phyloP scores from a whole-genome alignment of 1,284 basidiomycete species.

The Schizopora paradoxa region DNA sequence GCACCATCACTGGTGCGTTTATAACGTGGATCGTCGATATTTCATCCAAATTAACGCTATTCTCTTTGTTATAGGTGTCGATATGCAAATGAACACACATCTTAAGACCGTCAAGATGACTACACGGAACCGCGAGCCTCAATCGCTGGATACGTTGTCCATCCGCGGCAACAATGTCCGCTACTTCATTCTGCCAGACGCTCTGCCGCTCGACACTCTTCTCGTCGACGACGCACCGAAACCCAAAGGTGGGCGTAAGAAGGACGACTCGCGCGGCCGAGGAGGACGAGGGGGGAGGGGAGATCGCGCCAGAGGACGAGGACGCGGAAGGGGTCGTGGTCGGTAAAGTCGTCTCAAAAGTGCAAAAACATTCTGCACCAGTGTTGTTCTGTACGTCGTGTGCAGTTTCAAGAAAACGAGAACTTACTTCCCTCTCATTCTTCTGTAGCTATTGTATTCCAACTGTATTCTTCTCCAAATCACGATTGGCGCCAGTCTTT shows the following conservation, averaged over 20 bases:
- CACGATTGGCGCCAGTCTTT: no score
- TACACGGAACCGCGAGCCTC: conserved; percentile 78
- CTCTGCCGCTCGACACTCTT: conserved; percentile 91
- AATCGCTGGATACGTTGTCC: conserved; percentile 80
- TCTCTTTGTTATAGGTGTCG: conserved; percentile 58
- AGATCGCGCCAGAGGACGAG: conserved; percentile 42
- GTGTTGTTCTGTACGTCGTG: no score
- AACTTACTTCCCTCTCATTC: no score
- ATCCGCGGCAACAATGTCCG: conserved; percentile 93
- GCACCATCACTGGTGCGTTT: conserved; percentile 82
- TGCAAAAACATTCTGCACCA: no score
- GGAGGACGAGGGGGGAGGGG: conserved; percentile 48
- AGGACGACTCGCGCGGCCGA: conserved; percentile 64
- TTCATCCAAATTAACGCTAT: conserved; percentile 5
- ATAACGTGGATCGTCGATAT: conserved; percentile 5
- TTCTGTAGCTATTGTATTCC: no score
- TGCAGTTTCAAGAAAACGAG: no score
- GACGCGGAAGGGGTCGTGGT: conserved; percentile 45
- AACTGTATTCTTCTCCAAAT: no score
- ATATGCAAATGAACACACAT: conserved; percentile 98
- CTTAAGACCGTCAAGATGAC: conserved; percentile 98
- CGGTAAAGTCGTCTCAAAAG: no score
- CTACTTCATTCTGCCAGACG: conserved; percentile 94
- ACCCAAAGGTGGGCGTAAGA: conserved; percentile 80
- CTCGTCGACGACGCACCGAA: conserved; percentile 97